Evolutionary conservation across 352 stramenopile genomes (phyloP).

Genomic region (Elongisporangium senticosum): DNA sequence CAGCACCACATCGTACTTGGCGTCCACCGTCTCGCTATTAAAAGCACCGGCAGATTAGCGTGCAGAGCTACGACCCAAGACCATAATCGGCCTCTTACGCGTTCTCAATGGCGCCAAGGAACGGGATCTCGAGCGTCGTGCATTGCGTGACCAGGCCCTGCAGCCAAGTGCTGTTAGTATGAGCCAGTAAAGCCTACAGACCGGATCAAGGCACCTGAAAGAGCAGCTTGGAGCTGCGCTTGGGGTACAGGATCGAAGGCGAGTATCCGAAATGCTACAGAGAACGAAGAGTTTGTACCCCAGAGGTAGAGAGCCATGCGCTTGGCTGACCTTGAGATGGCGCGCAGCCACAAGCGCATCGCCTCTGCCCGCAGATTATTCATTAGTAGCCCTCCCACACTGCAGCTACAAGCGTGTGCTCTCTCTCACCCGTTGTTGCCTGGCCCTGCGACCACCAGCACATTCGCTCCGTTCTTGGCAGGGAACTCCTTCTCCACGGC

Average conservation of each 20-base stretch:
- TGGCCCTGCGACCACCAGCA: constrained; percentile 94
- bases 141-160: constrained; percentile 77
- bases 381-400: no score
- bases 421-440: constrained; percentile 95
- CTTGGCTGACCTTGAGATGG: constrained; percentile 84
- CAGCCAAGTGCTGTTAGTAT: not conserved
- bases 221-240: constrained; percentile 70
- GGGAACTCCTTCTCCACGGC: constrained; percentile 81
- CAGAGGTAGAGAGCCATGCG: not conserved
- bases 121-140: constrained; percentile 71
- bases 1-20: constrained; percentile 89
- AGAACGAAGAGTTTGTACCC: not conserved
- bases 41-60: not conserved
- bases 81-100: constrained; percentile 21
- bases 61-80: not conserved
- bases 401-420: no score
- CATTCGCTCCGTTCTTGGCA: constrained; percentile 18
- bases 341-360: constrained; percentile 98
- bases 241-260: constrained; percentile 94
- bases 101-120: constrained; percentile 45
- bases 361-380: constrained; percentile 40
- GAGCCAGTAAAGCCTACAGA: not conserved
- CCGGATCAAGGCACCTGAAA: constrained; percentile 45
- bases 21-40: constrained; percentile 38
- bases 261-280: constrained; percentile 94